These are phyloP conservation scores for Iberis pinnata DNA, from an alignment of 345 rosid species.

Conservation along the genomic window DNA sequence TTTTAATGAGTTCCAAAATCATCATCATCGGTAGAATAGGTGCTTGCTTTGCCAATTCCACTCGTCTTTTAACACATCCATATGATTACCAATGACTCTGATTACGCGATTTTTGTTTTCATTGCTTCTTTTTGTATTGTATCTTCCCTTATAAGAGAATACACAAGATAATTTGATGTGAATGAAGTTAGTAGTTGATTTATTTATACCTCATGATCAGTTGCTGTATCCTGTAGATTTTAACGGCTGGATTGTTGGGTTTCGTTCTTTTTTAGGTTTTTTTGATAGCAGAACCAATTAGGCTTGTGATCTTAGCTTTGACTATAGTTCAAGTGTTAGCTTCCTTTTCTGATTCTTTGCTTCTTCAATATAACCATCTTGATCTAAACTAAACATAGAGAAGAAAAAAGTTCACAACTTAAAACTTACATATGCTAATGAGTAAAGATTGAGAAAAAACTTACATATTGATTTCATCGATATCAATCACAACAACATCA, in stretches of 20 bases:
- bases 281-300: constrained; percentile 62
- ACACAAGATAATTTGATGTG: neutral
- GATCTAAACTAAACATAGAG: constrained; percentile 29
- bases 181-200: too few relatives aligned
- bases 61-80: constrained; percentile 60
- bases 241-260: constrained; percentile 37
- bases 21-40: too few relatives aligned
- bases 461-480: constrained; percentile 50
- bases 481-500: constrained; percentile 59
- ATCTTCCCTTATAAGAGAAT: constrained; percentile 46
- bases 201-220: constrained; percentile 69
- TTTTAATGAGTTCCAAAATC: too few relatives aligned
- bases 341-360: constrained; percentile 36
- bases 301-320: constrained; percentile 45
- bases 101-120: constrained; percentile 33
- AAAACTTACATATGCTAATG: neutral
- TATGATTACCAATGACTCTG: constrained; percentile 51
- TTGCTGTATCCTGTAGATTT: constrained; percentile 45
- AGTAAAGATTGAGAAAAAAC: neutral
- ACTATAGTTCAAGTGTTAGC: constrained; percentile 36
- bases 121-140: constrained; percentile 31
- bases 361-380: constrained; percentile 35
- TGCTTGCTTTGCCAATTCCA: constrained; percentile 32
- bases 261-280: constrained; percentile 35
- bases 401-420: neutral